Evolutionary conservation across 371 early-diverging fungal species (phyloP).

Genomic region (Conidiobolus coronatus): DNA sequence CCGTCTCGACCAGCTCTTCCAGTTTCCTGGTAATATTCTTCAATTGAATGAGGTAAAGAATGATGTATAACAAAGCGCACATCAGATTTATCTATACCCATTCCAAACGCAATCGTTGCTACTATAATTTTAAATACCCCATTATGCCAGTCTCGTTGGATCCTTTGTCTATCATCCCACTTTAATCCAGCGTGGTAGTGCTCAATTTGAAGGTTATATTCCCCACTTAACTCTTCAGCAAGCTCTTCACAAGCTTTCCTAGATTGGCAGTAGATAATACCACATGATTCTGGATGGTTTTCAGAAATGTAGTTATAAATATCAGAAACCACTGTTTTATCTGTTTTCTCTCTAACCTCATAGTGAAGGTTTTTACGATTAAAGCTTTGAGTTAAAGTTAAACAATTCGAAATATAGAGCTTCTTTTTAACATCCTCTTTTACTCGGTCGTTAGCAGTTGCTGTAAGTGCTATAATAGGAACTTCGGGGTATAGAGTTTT

Average conservation of each 20-base stretch:
- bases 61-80: slow-evolving; percentile 98
- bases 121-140: slow-evolving; percentile 74
- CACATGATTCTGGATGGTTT: slow-evolving; percentile 45
- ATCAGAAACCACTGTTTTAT: slow-evolving; percentile 30
- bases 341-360: slow-evolving; percentile 38
- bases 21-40: slow-evolving; percentile 99
- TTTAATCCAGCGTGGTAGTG: slow-evolving; percentile 90
- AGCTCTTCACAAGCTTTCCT: slow-evolving; percentile 76
- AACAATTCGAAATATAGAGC: slow-evolving; percentile 40
- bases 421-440: slow-evolving; percentile 43
- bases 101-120: slow-evolving; percentile 97
- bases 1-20: slow-evolving; percentile 99
- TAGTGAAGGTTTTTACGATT: slow-evolving; percentile 76
- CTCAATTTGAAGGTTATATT: slow-evolving; percentile 22
- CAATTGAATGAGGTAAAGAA: slow-evolving; percentile 83
- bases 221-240: slow-evolving; percentile 30
- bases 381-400: slow-evolving; percentile 63
- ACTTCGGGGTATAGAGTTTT: slow-evolving; percentile 18
- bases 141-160: slow-evolving; percentile 77
- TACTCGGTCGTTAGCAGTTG: slow-evolving; percentile 90
- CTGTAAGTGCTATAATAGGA: slow-evolving; percentile 96
- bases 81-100: slow-evolving; percentile 98
- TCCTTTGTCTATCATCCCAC: slow-evolving; percentile 47
- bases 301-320: slow-evolving; percentile 55
- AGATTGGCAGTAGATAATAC: slow-evolving; percentile 94